Conservation (phyloP, 805 yeast species). For the Ogataea sp. region DNA sequence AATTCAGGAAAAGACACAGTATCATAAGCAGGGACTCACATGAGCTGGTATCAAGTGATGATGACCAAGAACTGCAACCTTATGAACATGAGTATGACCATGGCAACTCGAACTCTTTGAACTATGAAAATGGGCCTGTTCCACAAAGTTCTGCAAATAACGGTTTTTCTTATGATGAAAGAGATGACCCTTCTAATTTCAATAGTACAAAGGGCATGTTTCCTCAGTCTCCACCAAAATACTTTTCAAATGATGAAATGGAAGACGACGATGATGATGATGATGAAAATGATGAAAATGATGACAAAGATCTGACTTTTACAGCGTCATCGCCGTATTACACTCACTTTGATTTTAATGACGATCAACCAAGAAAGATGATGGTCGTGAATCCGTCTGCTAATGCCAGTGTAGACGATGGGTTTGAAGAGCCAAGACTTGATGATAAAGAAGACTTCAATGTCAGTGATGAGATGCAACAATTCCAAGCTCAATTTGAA, state of each 20-base stretch:
- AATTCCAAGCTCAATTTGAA: too few relatives aligned
- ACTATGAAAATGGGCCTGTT: too few relatives aligned
- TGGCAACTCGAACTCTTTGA: too few relatives aligned
- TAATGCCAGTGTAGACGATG: slow-evolving; percentile 2
- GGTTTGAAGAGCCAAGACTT: not conserved
- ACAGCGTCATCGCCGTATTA: slow-evolving; percentile 26
- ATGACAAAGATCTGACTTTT: slow-evolving; percentile 22
- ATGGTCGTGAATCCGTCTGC: slow-evolving; percentile 9
- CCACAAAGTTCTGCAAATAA: too few relatives aligned
- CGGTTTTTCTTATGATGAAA: too few relatives aligned
- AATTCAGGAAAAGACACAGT: not conserved
- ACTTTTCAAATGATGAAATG: not conserved
- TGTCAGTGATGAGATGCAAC: too few relatives aligned
- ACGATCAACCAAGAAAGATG: slow-evolving; percentile 14
- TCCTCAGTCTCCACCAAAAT: not conserved
- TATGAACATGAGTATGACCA: too few relatives aligned
- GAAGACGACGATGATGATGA: not conserved
- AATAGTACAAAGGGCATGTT: too few relatives aligned
- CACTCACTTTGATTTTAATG: slow-evolving; percentile 16
- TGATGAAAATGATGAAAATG: slow-evolving; percentile 10
- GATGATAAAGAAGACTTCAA: too few relatives aligned
- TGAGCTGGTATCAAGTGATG: not conserved
- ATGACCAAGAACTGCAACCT: too few relatives aligned
- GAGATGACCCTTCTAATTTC: too few relatives aligned
- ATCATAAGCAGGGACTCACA: not conserved